phyloP scores from a whole-genome alignment of 1,284 basidiomycete species.

The Melampsora larici-populina region DNA sequence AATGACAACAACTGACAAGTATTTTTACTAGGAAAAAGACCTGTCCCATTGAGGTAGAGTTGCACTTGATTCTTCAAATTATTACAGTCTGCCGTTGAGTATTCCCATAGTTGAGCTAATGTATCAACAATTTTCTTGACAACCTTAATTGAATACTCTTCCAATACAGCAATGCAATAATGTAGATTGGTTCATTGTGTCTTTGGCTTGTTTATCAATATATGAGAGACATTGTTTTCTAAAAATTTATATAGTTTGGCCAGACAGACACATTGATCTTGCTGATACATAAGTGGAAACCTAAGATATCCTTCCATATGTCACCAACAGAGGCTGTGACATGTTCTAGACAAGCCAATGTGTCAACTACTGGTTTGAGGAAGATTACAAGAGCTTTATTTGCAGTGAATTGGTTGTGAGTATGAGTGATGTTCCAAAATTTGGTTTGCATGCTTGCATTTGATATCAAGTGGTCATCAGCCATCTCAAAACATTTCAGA shows the following conservation, averaged over 20 bases:
- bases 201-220: not conserved
- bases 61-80: not conserved
- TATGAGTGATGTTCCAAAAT: not conserved
- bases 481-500: slow-evolving; percentile 1
- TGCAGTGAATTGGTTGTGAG: slow-evolving; percentile 19
- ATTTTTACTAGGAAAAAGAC: not conserved
- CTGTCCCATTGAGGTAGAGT: not conserved
- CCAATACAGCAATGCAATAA: not conserved
- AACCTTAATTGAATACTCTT: not conserved
- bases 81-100: not conserved
- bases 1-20: too few species aligned
- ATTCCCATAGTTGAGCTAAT: not conserved
- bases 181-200: not conserved
- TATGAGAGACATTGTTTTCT: not conserved
- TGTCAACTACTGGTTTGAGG: not conserved
- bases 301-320: slow-evolving; percentile 5
- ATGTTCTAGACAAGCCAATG: not conserved
- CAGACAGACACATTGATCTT: not conserved
- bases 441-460: not conserved
- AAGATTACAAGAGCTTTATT: slow-evolving; percentile 21
- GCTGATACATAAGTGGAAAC: not conserved
- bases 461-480: not conserved
- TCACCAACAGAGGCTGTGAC: not conserved
- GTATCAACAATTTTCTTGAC: not conserved
- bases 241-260: not conserved